Base-by-base conservation (phyloP, 83 land plant genomes). In the Isoetes engelmannii region DNA sequence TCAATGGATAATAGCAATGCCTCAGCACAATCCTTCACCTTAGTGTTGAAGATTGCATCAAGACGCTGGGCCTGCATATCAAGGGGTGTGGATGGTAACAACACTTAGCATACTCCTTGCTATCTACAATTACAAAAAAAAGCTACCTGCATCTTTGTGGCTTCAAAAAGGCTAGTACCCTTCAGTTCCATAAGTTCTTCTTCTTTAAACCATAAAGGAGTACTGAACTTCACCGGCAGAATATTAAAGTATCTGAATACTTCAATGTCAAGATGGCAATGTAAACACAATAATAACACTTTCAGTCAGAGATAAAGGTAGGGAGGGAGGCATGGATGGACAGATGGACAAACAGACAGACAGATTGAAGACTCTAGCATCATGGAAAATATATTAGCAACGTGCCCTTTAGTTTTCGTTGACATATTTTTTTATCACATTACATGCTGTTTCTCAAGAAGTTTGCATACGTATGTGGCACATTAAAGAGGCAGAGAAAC, bases 121-220 rank as follows among this genome's bases (percentile, higher is more conserved):
- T 12, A 8, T 8, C 12, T 12, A 59, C 8, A 59, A 19, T 4
- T 57, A 43, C 13, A 49, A 12, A 7, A 43, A n/a, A 4, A 59
- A 45, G 12, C 8, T 59, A 80, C 98, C 89, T 87, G 98, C 45
- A 81, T 67, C 57, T 72, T 68, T 48, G 90, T 86, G 20, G 98
- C 98, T 43, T 81, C 68, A 56, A 81, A 75, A 47, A 93, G 70
- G 20, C 87, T 56, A 18, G 98, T 93, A 0, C 96, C 98, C 61
- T 82, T 84, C 65, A 93, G 72, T 70, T 87, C 96, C 69, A 61
- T 9, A 17, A 90, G 80, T 59, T 93, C 98, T 60, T 86, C 87
- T 7, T 93, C 92, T 56, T 75, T 70, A 65, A 85, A 93, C 88
- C 92, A 90, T 45, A 88, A 86, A 15, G 96, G 84, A 28, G 75